Percentiles rank a stretch among this genome's conserved stretches.
Evolutionary conservation across 1,284 basidiomycete genomes (phyloP).

Genomic region (Cryptococcus sp.): DNA sequence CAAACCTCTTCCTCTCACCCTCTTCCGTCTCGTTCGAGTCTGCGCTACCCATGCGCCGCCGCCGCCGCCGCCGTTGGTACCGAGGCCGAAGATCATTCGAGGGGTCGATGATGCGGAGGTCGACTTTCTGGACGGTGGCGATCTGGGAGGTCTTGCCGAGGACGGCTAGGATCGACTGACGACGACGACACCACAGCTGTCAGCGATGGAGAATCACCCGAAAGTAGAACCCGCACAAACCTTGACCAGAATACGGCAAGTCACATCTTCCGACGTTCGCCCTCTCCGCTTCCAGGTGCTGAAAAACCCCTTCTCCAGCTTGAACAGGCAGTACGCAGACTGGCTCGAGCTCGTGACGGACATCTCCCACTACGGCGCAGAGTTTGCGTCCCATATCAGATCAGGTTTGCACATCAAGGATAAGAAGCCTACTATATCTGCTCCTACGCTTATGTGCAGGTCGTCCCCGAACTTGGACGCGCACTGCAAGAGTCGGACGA

Average conservation of each 20-base stretch:
- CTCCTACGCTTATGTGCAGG: conserved; percentile 42
- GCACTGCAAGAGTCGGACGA: conserved; percentile 46
- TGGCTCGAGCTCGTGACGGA: conserved; percentile 46
- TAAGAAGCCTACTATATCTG: conserved; percentile 27
- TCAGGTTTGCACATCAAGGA: neutral
- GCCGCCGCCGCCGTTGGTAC: conserved; percentile 1
- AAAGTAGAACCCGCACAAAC: too few species aligned
- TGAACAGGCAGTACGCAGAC: conserved; percentile 47
- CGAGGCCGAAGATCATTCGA: conserved; percentile 22
- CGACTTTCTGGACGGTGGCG: conserved; percentile 39
- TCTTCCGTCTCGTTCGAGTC: conserved; percentile 15
- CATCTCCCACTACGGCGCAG: conserved; percentile 37
- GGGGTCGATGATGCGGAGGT: conserved; percentile 43
- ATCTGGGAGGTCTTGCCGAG: conserved; percentile 38
- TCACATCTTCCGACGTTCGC: conserved; percentile 25
- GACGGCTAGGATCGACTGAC: conserved; percentile 46
- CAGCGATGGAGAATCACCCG: too few species aligned
- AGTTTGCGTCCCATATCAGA: neutral
- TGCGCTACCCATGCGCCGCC: conserved; percentile 4
- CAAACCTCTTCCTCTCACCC: conserved; percentile 4
- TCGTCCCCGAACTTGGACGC: conserved; percentile 49
- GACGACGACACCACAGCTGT: too few species aligned
- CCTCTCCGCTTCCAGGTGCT: conserved; percentile 31
- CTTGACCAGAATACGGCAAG: conserved; percentile 46
- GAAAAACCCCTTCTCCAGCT: conserved; percentile 42